phyloP scores from a whole-genome alignment of 345 rosid genomes.

The Psidium friedrichsthalianum region DNA sequence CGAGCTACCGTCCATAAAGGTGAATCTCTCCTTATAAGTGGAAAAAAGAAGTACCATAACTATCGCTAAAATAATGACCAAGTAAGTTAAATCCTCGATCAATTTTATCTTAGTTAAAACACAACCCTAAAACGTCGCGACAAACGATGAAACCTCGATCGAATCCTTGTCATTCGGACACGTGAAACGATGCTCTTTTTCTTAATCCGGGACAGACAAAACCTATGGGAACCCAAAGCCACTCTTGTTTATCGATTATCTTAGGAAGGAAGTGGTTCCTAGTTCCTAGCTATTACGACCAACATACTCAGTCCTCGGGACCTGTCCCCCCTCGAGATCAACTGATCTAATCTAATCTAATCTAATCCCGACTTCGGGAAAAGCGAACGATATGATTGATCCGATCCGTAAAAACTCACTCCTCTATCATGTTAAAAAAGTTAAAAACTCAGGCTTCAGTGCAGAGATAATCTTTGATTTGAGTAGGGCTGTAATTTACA shows the following conservation, averaged over 20 bases:
- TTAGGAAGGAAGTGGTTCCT: background rate
- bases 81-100: background rate
- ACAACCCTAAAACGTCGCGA: background rate
- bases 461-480: background rate
- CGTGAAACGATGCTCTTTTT: background rate
- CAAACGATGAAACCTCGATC: background rate
- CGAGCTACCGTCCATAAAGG: background rate
- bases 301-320: conserved; percentile 33
- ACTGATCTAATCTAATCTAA: background rate
- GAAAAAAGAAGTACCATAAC: background rate
- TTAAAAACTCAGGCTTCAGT: background rate
- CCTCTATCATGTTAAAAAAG: background rate
- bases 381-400: background rate
- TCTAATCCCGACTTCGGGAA: background rate
- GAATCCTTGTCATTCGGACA: background rate
- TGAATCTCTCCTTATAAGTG: background rate
- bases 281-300: conserved; percentile 11
- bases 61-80: background rate
- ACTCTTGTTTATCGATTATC: no score
- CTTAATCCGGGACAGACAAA: background rate
- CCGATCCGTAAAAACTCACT: background rate
- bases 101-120: background rate
- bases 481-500: background rate
- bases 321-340: background rate
- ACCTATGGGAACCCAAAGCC: background rate